Evolutionary conservation across 75 land plant genomes (phyloP).

Genomic region (Gnetum montanum): DNA sequence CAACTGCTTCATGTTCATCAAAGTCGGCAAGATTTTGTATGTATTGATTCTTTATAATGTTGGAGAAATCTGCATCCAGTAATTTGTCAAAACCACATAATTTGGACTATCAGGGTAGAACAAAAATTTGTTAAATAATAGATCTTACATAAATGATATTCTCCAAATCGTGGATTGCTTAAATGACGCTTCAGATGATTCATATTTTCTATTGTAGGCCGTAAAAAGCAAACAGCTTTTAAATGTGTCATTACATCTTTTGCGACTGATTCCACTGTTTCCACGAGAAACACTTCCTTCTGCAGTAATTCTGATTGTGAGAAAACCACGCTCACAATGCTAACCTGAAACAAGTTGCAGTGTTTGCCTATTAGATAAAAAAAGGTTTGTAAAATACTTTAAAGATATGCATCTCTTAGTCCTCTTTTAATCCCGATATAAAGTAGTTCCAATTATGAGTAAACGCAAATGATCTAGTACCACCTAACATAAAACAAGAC

Average conservation of each 20-base stretch:
- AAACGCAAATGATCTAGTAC: no score
- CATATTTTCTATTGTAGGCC: constrained; percentile 90
- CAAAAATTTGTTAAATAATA: neutral
- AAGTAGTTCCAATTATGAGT: no score
- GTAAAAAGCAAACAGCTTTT: constrained; percentile 90
- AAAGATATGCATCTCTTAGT: no score
- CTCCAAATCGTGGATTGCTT: constrained; percentile 78
- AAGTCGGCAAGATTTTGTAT: constrained; percentile 87
- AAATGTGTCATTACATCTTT: constrained; percentile 85
- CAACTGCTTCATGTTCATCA: constrained; percentile 92
- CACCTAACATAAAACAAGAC: no score
- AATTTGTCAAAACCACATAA: neutral
- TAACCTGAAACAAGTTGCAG: constrained; percentile 43
- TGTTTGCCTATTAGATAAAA: no score
- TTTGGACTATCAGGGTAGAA: neutral
- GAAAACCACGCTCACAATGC: constrained; percentile 83
- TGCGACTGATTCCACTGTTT: constrained; percentile 62
- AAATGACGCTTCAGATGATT: constrained; percentile 72
- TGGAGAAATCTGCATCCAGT: constrained; percentile 71
- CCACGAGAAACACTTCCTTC: constrained; percentile 96
- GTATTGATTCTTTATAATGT: constrained; percentile 77
- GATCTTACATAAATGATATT: constrained; percentile 83
- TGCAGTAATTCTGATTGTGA: constrained; percentile 92
- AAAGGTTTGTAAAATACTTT: no score
- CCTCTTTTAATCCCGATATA: no score